Percentiles rank a stretch among this genome's conserved stretches.
phyloP scores from a whole-genome alignment of 257 asterid genomes.

The Salvia rosmarinus region DNA sequence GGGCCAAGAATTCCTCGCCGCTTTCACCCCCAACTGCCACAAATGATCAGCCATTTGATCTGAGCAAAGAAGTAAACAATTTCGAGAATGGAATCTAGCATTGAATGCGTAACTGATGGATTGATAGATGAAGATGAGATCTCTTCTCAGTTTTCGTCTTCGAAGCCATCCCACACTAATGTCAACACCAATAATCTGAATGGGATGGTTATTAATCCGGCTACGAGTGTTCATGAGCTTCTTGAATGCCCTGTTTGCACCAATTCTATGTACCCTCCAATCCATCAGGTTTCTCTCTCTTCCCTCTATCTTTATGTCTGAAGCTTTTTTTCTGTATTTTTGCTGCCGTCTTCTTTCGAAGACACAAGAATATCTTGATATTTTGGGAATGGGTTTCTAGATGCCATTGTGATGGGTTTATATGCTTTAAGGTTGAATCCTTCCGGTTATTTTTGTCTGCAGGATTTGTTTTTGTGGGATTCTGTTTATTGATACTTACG shows the following conservation, averaged over 20 bases:
- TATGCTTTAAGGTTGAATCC: constrained; percentile 15
- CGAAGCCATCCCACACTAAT: constrained; percentile 44
- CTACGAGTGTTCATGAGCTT: constrained; percentile 67
- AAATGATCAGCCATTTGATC: constrained; percentile 37
- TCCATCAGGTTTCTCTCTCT: constrained; percentile 58
- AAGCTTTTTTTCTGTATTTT: neutral
- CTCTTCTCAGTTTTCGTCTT: constrained; percentile 55
- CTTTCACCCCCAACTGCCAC: constrained; percentile 31
- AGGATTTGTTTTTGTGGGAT: neutral
- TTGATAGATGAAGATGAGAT: constrained; percentile 62
- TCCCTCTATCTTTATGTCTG: neutral
- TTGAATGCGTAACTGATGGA: constrained; percentile 62
- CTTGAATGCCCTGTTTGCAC: constrained; percentile 72
- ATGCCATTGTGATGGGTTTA: constrained; percentile 13
- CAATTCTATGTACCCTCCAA: constrained; percentile 77
- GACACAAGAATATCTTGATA: constrained; percentile 21
- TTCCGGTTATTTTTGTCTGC: constrained; percentile 12
- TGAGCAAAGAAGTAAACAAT: constrained; percentile 4
- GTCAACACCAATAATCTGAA: constrained; percentile 37
- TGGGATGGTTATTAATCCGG: constrained; percentile 44
- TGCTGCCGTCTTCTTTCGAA: constrained; percentile 4
- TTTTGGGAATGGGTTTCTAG: constrained; percentile 31
- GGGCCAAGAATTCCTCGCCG: constrained; percentile 23
- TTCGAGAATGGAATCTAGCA: constrained; percentile 58
- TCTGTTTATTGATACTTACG: constrained; percentile 24